Percentiles rank a stretch among this genome's conserved stretches.
phyloP scores from a whole-genome alignment of 2,329 filamentous ascomycete species.

The Ceratocystis alfenasii region DNA sequence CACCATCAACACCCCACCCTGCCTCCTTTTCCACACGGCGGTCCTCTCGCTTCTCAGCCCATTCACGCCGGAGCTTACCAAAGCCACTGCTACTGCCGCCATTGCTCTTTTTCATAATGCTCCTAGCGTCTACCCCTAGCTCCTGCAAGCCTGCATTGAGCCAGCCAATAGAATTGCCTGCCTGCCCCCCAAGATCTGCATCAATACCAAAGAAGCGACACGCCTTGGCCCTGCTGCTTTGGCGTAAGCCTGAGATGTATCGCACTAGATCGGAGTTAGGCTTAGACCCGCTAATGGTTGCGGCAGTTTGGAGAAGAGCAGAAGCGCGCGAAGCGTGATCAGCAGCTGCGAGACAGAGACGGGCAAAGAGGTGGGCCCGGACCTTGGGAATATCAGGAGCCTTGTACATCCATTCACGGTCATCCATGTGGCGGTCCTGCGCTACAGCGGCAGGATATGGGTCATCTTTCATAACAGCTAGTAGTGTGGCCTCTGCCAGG shows the following conservation, averaged over 20 bases:
- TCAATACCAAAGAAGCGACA: conserved; percentile 87
- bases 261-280: conserved; percentile 54
- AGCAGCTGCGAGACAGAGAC: conserved; percentile 74
- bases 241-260: conserved; percentile 64
- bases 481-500: conserved; percentile 75
- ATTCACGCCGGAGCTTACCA: conserved; percentile 57
- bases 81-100: conserved; percentile 37
- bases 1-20: conserved; percentile 71
- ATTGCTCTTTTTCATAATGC: conserved; percentile 38
- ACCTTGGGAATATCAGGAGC: conserved; percentile 80
- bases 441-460: conserved; percentile 76
- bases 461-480: conserved; percentile 88
- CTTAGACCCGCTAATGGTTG: conserved; percentile 29
- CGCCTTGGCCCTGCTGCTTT: conserved; percentile 68
- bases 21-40: conserved; percentile 60
- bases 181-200: conserved; percentile 68
- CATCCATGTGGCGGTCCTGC: conserved; percentile 67
- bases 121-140: conserved; percentile 48
- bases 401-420: conserved; percentile 95
- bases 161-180: conserved; percentile 80
- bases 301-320: conserved; percentile 36
- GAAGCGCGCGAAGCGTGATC: conserved; percentile 72
- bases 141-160: conserved; percentile 64
- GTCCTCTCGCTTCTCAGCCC: conserved; percentile 68
- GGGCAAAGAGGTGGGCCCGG: conserved; percentile 73